Evolutionary conservation across 1,284 basidiomycete genomes (phyloP), one percentile per base, ranked within the genome.

Genomic region (Fomitopsis palustris): DNA sequence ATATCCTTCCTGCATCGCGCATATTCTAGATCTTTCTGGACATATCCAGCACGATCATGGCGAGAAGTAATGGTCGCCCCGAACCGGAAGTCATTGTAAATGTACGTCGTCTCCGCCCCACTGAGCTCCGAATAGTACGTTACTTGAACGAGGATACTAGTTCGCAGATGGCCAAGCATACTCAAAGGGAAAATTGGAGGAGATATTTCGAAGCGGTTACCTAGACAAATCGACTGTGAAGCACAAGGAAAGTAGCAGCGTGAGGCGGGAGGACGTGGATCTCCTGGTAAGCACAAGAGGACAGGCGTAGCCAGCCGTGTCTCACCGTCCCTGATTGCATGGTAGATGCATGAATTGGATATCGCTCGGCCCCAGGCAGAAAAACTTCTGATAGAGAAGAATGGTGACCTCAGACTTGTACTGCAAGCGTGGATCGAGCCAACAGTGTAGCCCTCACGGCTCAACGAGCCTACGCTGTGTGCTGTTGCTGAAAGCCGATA

Each of bases 11-110:
- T 27, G n/a, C 39, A 38, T 37, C 38, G 21, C 12, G n/a, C 7
- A 54, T 23, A 10, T 42, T 14, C 38, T 10, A 21, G 14, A 41
- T 8, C 37, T 39, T 45, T 29, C 47, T 27, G 41, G 35, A 4
- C 31, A 49, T 7, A 45, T 31, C 4, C 42, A 47, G 17, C 10
- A 35, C 56, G 2, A 25, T 37, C 19, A n/a, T 62, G 27, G 52
- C 61, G 16, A 56, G 71, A 37, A 70, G 65, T 55, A 72, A 87
- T 67, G 86, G 85, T 37, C 77, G 84, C 54, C 81, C 80, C 64
- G 84, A 87, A 64, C 79, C 86, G 53, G 86, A 89, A 64, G 86
- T 89, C 53, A 88, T 88, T 61, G 77, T 84, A 58, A 86, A 84
- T 67, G 86, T 88, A 72, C 54, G 83, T 74, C 27, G 42, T 42